Evolutionary conservation across 1,284 basidiomycete species (phyloP), one percentile per base, ranked within the genome.

Genomic region (Boletus hoseneyae): DNA sequence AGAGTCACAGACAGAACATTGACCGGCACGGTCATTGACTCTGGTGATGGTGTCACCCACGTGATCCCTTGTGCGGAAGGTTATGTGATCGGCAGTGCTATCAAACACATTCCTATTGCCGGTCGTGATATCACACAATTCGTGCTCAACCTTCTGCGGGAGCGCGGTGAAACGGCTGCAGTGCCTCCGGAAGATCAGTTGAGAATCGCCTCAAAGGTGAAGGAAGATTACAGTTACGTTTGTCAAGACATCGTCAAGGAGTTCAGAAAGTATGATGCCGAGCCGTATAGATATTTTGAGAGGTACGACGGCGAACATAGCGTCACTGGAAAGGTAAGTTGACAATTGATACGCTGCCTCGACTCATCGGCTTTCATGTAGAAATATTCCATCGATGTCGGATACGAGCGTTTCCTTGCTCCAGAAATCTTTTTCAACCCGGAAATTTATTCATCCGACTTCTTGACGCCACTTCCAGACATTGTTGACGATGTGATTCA

Each of bases 361-460:
- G 19, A 25, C 39, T 50, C n/a, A 57, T 45, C 10, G 4, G 33
- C 18, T 21, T 25, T 27, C 10, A 15, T 39, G 18, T 66, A 94
- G 87, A 87, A 90, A 84, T 97, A 96, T 70, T 68, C 77, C 45
- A 77, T 99, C 42, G 96, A 99, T 64, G 85, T 99, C 52, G 97
- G 97, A 18, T 99, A 98, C 72, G 97, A 99, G 71, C 92, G 97
- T 33, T 99, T 99, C 82, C 84, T 99, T 35, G 96, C 96, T 0
- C 94, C 97, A 5, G 97, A 99, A 69, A 97, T 99, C 67, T 98
- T 99, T 77, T 99, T 99, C 82, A 99, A 99, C 73, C 97, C 97
- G 11, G 97, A 99, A 69, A 97, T 99, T 62, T 93, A 90, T 69
- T 96, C 92, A 0, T 97, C 93, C 41, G 97, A 99, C 71, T 99